Base-by-base conservation (phyloP, 2,329 filamentous ascomycete genomes). In the Gnomoniopsis sp. region DNA sequence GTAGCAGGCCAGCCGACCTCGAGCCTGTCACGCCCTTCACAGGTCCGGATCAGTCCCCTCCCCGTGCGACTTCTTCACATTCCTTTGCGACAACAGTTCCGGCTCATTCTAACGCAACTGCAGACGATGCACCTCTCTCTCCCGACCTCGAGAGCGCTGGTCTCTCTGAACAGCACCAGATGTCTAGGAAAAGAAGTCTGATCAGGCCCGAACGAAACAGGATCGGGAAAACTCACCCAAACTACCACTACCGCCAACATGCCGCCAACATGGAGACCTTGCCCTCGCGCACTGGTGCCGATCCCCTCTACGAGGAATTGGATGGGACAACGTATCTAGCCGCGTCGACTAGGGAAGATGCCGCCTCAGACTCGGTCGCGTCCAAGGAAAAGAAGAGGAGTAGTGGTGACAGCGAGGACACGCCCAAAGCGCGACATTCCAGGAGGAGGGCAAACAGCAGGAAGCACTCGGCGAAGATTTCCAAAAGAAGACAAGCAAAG, bases 211-310 rank as follows among this genome's bases (percentile, higher is more conserved):
- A 99, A 75, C 86, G 95, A 65, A 89, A 89, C 68, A 86, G 89
- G 66, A 91, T 96, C 65, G 89, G 93, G 66, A 87, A 83, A 64
- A 89, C 93, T 66, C 92, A 98, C 71, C 92, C 93, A 15, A 96
- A 98, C 72, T 99, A 97, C 70, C 85, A 97, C 75, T 99, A 99
- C 74, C 87, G 91, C 65, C 90, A 96, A 72, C 93, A 96, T 83
- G 92, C 96, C 11, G 90, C 92, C 67, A 90, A 93, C 64, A 97
- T 99, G 92, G 83, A 88, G 57, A 89, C 92, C 6, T 80, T 91
- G 64, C 95, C 96, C 1, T 98, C 95, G 0, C 89, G 91, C 7
- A 98, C 95, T 0, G 95, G 95, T 61, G 90, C 96, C 66, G 93
- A 98, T 67, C 91, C 93, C 2, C 85, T 96, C 54, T 75, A 90